These are phyloP conservation scores for Aspergillus calidoustus DNA, from an alignment of 2,329 filamentous ascomycete genomes.

Conservation along the genomic window DNA sequence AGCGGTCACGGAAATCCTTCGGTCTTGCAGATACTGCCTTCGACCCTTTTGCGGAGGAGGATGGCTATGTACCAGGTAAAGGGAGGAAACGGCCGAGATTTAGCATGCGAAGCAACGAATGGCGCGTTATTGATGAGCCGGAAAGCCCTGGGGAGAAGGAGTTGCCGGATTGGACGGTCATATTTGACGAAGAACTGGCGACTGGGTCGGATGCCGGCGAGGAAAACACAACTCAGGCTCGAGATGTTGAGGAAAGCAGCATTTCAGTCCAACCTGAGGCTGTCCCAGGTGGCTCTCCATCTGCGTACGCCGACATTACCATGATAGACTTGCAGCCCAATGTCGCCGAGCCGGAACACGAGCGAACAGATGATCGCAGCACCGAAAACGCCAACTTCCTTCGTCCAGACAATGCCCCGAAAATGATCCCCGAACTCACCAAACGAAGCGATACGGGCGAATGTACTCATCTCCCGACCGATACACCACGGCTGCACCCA, in stretches of 20 bases:
- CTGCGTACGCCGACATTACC: background rate
- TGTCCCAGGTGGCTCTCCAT: background rate
- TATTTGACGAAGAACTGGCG: slow-evolving; percentile 31
- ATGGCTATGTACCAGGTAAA: slow-evolving; percentile 62
- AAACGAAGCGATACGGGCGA: slow-evolving; percentile 8
- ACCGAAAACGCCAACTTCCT: slow-evolving; percentile 12
- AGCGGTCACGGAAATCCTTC: slow-evolving; percentile 70
- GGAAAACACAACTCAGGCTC: slow-evolving; percentile 12
- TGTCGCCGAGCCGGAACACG: slow-evolving; percentile 11
- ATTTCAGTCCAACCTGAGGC: background rate
- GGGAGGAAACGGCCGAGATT: slow-evolving; percentile 74
- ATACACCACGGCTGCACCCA: slow-evolving; percentile 45
- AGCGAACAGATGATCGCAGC: slow-evolving; percentile 4
- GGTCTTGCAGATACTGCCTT: slow-evolving; percentile 67
- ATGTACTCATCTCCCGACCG: slow-evolving; percentile 30
- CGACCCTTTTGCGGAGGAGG: slow-evolving; percentile 71
- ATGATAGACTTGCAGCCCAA: slow-evolving; percentile 22
- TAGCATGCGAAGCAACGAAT: slow-evolving; percentile 67
- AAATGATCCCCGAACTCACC: background rate
- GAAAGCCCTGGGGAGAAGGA: slow-evolving; percentile 67
- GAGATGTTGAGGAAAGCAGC: background rate
- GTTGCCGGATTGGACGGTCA: slow-evolving; percentile 31
- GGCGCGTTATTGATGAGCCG: slow-evolving; percentile 75
- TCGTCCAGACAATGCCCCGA: slow-evolving; percentile 5
- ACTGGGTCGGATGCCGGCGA: slow-evolving; percentile 16